Base-by-base conservation (phyloP, 352 stramenopile genomes). In the Pythium inflatum region DNA sequence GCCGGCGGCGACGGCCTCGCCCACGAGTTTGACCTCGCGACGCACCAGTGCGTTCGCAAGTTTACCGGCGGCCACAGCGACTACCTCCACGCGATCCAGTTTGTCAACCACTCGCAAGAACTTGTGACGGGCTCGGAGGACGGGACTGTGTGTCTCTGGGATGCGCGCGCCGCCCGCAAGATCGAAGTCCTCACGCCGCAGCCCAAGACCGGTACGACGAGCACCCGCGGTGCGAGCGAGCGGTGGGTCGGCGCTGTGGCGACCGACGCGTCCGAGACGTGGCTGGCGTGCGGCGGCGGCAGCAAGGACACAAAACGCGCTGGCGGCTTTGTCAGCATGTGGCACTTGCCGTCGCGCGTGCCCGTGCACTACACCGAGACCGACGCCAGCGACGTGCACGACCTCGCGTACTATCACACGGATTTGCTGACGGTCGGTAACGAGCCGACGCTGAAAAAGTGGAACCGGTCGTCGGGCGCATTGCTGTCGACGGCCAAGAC, bases 351-450 rank as follows among this genome's bases (percentile, higher is more conserved):
- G 22, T 92, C 86, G 18, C 84, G 83, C 36, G 82, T 92, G 22
- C 82, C 84, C 0, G 76, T 93, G 41, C 83, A 92, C 46, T 85
- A 78, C 46, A 92, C 83, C 9, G 72, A 77, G 50, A 89, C 84
- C 28, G 63, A 75, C 13, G 76, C 72, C n/a, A 27, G 51, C 13
- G 78, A 93, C 73, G 77, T 93, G 43, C 81, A 91, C 46, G 83
- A 88, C 36, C 72, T 92, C 25, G 78, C 78, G 20, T 92, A 92
- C 73, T 83, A 92, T 50, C 78, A 86, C 60, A 89, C 80, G 68
- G 82, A 91, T 36, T 62, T 93, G 46, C 78, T 92, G 13, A 91
- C 82, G 18, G 83, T 92, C 14, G 86, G 86, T 28, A 91, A 88
- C 48, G 86, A 91, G 45, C 74, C 83, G 6, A 74, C 71, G 36